Evolutionary conservation across 2,329 filamentous ascomycete species (phyloP), one percentile per base, ranked within the genome.

Genomic region (Graphilbum fragrans): DNA sequence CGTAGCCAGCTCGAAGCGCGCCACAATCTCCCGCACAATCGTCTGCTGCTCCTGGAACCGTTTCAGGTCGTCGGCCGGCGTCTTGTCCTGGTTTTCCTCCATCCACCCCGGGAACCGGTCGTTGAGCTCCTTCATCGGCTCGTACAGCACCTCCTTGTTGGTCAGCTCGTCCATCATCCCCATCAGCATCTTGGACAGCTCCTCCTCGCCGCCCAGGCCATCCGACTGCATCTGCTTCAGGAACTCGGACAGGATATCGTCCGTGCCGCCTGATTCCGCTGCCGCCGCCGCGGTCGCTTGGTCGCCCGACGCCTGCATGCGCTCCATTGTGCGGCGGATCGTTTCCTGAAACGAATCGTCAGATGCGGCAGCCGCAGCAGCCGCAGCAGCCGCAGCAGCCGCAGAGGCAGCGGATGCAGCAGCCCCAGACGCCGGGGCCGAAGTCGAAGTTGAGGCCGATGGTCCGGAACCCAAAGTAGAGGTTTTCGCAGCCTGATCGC

Each of bases 151-250:
- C 52, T 96, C 92, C 67, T 94, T 96, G 61, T 94, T 94, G 4
- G 92, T 96, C 48, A 98, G 72, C 61, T 98, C 88, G 64, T 96
- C 86, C 90, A 98, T 96, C 86, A 96, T 94, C 41, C 84, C 85
- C 72, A 94, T 77, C 45, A 98, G 74, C 78, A 96, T 86, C 64
- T 94, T 90, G 43, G 86, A 87, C 53, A 96, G 84, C 52, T 94
- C 87, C 52, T 92, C 87, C 43, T 95, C 86, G 2, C 67, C 72
- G 10, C 74, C 80, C 1, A 67, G 60, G 10, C 50, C 52, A 20
- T 70, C 72, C 19, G 74, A 72, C 53, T 86, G 82, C 65, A 95
- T 80, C 47, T 92, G 84, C 60, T 92, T 92, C 54, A 98, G 72
- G 68, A 98, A 79, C 58, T 95, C 84, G n/a, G 85, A 79, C 35